Conservation (phyloP, 345 rosid genomes). For the Rhodamnia argentea region DNA sequence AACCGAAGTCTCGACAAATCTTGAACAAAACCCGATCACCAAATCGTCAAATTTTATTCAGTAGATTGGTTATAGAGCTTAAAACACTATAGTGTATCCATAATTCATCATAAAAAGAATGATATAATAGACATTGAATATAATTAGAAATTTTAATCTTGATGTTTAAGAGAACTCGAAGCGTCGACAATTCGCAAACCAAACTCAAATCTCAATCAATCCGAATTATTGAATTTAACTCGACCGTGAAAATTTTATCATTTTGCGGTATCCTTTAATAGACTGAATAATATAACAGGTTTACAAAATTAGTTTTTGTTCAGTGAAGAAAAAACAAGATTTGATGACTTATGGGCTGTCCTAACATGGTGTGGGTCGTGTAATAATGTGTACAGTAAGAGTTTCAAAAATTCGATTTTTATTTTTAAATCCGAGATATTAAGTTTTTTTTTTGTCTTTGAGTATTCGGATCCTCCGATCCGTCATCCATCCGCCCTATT, state of each 20-base stretch:
- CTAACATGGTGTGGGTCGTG: background rate
- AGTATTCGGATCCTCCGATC: background rate
- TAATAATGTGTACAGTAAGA: background rate
- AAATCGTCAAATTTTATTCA: background rate
- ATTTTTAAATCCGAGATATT: background rate
- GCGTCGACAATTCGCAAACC: fast-evolving
- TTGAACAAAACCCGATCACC: too few relatives aligned
- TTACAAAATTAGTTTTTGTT: background rate
- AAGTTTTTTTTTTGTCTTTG: background rate
- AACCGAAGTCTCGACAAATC: background rate
- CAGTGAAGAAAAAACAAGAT: background rate
- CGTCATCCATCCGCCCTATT: background rate
- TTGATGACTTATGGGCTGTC: background rate
- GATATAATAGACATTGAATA: background rate
- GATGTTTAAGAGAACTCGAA: background rate
- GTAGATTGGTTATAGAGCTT: background rate
- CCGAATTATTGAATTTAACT: background rate
- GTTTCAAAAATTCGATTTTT: background rate
- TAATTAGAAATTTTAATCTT: background rate
- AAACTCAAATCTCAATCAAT: background rate
- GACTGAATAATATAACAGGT: background rate
- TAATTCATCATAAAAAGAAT: background rate
- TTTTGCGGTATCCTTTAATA: background rate
- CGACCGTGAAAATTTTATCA: fast-evolving
- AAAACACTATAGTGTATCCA: background rate